Base-by-base conservation (phyloP, 176 grass and related monocot genomes). In the Coix lacrymajobi region DNA sequence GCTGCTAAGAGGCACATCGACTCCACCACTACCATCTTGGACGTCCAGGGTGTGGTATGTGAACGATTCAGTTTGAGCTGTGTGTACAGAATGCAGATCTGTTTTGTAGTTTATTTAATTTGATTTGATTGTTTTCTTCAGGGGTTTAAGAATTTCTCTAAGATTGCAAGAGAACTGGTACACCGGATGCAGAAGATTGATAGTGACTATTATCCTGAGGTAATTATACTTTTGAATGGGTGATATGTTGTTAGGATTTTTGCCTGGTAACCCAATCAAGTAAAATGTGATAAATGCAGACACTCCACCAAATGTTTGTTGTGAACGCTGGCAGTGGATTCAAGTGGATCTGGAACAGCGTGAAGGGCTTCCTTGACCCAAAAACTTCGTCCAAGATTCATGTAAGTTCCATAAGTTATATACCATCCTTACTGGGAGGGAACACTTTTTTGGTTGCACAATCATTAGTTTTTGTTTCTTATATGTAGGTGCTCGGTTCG, bases 371-470 rank as follows among this genome's bases (percentile, higher is more conserved):
- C 79, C 91, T 99, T 64, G 97, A 99, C 88, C 91, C 97, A 69
- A 99, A 99, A 92, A 99, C 97, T 75, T 91, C 91, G 28, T 92
- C 97, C 14, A 99, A 99, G 87, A 99, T 99, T 81, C 97, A 99
- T 89, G 97, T 99, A 89, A 69, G 81, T 52, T 62, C 36, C 76
- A 61, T 48, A 16, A 73, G 30, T 44, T 52, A 80, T 69, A 20
- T 79, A 48, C 26, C 66, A 38, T 38, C 1, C 8, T 19, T 69
- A 40, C 65, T 12, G 33, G 8, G n/a, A n/a, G n/a, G n/a, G n/a
- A n/a, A 39, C 10, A 20, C 22, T 39, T 40, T 8, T 81, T 30
- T 81, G 8, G 8, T 54, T 26, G 19, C 54, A 29, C 32, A 11
- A 43, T 51, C 37, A 17, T 7, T 24, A 28, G 11, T 16, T 25